These are phyloP conservation scores for Lodderomyces beijingensis DNA, from an alignment of 1,139 yeast species.

Conservation along the genomic window DNA sequence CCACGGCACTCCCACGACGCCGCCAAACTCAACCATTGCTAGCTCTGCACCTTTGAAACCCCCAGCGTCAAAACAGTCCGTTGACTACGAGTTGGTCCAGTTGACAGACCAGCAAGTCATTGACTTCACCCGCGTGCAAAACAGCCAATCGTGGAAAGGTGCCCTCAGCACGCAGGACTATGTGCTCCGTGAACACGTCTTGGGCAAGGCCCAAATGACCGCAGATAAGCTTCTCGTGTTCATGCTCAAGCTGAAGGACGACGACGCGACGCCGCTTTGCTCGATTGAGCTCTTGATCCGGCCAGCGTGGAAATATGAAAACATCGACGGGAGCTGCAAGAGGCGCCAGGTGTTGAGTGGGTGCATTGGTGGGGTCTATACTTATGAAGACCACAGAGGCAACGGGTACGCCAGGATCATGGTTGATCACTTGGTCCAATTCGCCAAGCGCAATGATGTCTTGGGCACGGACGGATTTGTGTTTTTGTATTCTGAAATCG, in stretches of 20 bases:
- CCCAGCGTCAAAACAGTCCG: too few relatives aligned
- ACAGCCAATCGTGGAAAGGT: slow-evolving; percentile 54
- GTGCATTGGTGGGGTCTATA: slow-evolving; percentile 64
- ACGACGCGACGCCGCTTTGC: slow-evolving; percentile 21
- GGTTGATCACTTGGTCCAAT: slow-evolving; percentile 47
- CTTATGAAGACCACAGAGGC: slow-evolving; percentile 53
- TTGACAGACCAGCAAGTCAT: slow-evolving; percentile 38
- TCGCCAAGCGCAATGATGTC: slow-evolving; percentile 14
- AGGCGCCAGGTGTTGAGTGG: slow-evolving; percentile 34
- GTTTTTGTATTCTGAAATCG: slow-evolving; percentile 68
- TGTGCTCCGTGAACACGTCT: slow-evolving; percentile 43
- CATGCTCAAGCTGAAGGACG: slow-evolving; percentile 22
- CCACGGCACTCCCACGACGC: neutral
- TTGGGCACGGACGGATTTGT: slow-evolving; percentile 39
- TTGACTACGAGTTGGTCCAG: slow-evolving; percentile 15
- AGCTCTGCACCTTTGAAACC: too few relatives aligned
- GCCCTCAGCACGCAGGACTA: slow-evolving; percentile 44
- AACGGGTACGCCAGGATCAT: slow-evolving; percentile 61
- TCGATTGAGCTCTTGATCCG: slow-evolving; percentile 39
- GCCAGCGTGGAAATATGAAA: slow-evolving; percentile 22
- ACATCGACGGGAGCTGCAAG: slow-evolving; percentile 16
- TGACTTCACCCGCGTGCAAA: slow-evolving; percentile 44
- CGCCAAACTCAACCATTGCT: too few relatives aligned
- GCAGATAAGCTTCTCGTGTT: slow-evolving; percentile 23
- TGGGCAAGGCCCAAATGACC: slow-evolving; percentile 31